Evolutionary conservation across 371 early-diverging fungal genomes (phyloP), one percentile per base, ranked within the genome.

Genomic region (Lichtheimia ornata): DNA sequence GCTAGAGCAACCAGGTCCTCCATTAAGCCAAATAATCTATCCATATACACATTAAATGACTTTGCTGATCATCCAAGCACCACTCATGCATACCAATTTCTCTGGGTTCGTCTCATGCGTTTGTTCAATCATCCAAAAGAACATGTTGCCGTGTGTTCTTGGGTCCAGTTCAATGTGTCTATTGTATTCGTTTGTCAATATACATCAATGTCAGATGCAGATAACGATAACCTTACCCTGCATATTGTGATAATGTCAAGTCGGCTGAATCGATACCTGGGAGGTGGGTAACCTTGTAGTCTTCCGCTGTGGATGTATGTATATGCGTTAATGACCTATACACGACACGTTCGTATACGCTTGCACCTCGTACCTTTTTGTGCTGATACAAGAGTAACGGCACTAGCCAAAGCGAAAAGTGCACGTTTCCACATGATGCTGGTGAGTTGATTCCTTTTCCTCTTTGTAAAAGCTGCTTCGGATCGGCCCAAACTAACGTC

Each of bases 1-100:
- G 65, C 93, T 92, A 56, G 81, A 76, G 57, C 76, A 75, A 6
- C 73, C 77, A 15, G 73, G 76, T 59, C 94, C 93, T 57, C 94
- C 94, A 70, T 94, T 94, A n/a, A 94, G 62, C 94, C 94, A 94
- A 47, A 94, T 81, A 41, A 94, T 76, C 91, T 90, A 72, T 22
- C 20, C 27, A n/a, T n/a, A 61, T 35, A 60, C 59, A n/a, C 49
- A 50, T 42, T 22, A 6, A 3, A 18, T 49, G 12, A 35, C 20
- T 18, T 11, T 43, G 14, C 14, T 22, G 5, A 58, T 27, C 18
- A 35, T 35, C 1, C 2, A 27, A 1, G n/a, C 18, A n/a, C 20
- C 13, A 40, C 30, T 17, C 22, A 28, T 53, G 1, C 22, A 25
- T 78, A 76, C 82, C 24, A 79, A 56, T 62, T 75, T 79, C 22